Evolutionary conservation across 108 stramenopile species (phyloP).

Genomic region (Licmophora abbreviata): DNA sequence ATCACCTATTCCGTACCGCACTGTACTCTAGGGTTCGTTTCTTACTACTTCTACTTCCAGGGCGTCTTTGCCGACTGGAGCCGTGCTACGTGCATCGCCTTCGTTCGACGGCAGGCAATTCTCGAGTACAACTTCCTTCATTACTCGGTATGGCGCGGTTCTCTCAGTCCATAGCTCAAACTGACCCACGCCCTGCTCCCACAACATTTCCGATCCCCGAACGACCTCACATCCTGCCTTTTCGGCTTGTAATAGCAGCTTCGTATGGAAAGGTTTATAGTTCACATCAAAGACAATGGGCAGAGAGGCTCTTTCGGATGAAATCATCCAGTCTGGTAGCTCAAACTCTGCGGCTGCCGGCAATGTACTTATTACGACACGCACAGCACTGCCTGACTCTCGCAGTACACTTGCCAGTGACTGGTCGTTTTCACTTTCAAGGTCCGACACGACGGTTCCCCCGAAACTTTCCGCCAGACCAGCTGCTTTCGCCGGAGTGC

Average conservation of each 20-base stretch:
- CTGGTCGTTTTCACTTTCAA: conserved; percentile 52
- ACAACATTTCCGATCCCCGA: conserved; percentile 96
- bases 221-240: conserved; percentile 72
- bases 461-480: conserved; percentile 87
- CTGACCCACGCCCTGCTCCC: conserved; percentile 96
- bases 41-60: too few relatives aligned
- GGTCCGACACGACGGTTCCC: conserved; percentile 59
- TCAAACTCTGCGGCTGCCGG: conserved; percentile 87
- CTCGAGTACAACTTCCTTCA: conserved; percentile 80
- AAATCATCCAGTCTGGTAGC: conserved; percentile 77
- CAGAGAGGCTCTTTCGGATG: conserved; percentile 7
- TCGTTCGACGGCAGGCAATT: conserved; percentile 63
- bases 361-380: conserved; percentile 88
- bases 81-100: neutral
- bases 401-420: conserved; percentile 1
- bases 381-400: conserved; percentile 19
- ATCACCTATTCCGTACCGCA: too few relatives aligned
- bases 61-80: neutral
- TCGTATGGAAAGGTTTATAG: conserved; percentile 92
- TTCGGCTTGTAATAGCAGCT: conserved; percentile 79
- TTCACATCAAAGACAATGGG: conserved; percentile 89
- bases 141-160: conserved; percentile 80
- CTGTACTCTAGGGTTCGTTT: too few relatives aligned
- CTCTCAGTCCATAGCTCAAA: conserved; percentile 92
- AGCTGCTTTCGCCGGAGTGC: conserved; percentile 84